A percentile compares a stretch with the other conserved stretches of the same genome.
Conservation (phyloP, 1,139 yeast species). For the Barnettozyma hawaiiensis region DNA sequence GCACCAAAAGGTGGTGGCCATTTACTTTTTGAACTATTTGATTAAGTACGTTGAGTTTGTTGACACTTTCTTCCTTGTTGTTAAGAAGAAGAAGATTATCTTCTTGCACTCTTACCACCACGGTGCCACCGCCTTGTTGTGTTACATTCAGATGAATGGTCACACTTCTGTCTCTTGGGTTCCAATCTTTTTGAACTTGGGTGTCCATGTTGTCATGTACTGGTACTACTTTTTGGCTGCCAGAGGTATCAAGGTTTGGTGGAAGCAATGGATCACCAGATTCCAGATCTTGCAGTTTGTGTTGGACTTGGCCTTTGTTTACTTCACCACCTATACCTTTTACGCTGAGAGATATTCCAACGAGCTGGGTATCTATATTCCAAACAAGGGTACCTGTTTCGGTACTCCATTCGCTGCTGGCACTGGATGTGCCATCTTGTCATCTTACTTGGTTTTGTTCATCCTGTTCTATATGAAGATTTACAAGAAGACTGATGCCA, state of each 20-base stretch:
- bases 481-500: slow-evolving; percentile 40
- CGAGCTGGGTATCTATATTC: slow-evolving; percentile 45
- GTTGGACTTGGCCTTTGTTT: slow-evolving; percentile 83
- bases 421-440: slow-evolving; percentile 82
- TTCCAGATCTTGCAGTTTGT: slow-evolving; percentile 93
- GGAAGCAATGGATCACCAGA: slow-evolving; percentile 99
- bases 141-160: slow-evolving; percentile 92
- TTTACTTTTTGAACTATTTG: slow-evolving; percentile 76
- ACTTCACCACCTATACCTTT: slow-evolving; percentile 86
- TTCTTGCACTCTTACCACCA: slow-evolving; percentile 96
- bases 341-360: slow-evolving; percentile 55
- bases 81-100: slow-evolving; percentile 84
- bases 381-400: slow-evolving; percentile 81
- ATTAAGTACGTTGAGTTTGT: slow-evolving; percentile 78
- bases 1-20: slow-evolving; percentile 77
- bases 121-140: slow-evolving; percentile 94
- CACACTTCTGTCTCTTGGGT: slow-evolving; percentile 93
- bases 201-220: slow-evolving; percentile 96
- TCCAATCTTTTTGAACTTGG: slow-evolving; percentile 81
- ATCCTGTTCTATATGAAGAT: slow-evolving; percentile 90
- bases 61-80: slow-evolving; percentile 87
- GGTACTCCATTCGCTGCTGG: slow-evolving; percentile 93
- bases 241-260: slow-evolving; percentile 95
- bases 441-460: slow-evolving; percentile 85
- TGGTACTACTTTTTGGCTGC: slow-evolving; percentile 95